Conservation (phyloP, 2,329 filamentous ascomycete species). For the Fusarium xylarioides region DNA sequence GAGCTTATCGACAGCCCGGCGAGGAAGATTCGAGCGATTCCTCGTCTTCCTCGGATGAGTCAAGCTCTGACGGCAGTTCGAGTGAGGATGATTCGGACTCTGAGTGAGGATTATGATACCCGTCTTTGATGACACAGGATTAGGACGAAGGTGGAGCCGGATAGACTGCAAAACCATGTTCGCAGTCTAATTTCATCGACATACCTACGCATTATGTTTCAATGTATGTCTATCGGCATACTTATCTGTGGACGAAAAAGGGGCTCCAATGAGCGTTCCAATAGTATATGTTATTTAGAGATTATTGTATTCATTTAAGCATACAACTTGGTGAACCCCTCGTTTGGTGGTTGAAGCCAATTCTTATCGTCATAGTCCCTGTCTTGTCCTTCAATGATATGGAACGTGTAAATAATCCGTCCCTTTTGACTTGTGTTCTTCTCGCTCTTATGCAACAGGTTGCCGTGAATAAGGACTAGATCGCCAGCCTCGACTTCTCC, state of each 20-base stretch:
- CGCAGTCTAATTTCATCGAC: constrained; percentile 28
- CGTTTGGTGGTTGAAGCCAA: constrained; percentile 87
- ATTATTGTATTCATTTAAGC: constrained; percentile 35
- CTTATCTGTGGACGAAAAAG: constrained; percentile 9
- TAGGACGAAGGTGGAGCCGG: constrained; percentile 16
- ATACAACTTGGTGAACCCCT: constrained; percentile 79
- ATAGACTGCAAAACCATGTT: constrained; percentile 39
- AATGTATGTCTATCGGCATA: constrained; percentile 12
- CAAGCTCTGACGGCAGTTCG: constrained; percentile 46
- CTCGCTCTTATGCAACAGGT: constrained; percentile 95
- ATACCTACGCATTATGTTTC: constrained; percentile 37
- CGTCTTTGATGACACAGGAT: constrained; percentile 8
- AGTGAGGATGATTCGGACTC: constrained; percentile 38
- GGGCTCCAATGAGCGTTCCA: constrained; percentile 1
- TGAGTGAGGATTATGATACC: constrained; percentile 31
- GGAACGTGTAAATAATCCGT: constrained; percentile 96
- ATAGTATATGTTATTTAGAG: neutral
- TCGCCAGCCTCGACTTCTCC: constrained; percentile 92
- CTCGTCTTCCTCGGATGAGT: constrained; percentile 49
- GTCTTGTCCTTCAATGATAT: constrained; percentile 85
- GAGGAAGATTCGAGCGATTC: constrained; percentile 38
- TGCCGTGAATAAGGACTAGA: constrained; percentile 93
- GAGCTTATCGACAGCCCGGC: constrained; percentile 45
- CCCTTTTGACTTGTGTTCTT: constrained; percentile 87
- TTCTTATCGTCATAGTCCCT: constrained; percentile 84